Conservation (phyloP, 257 asterid species). For the Ehretia macrophylla region DNA sequence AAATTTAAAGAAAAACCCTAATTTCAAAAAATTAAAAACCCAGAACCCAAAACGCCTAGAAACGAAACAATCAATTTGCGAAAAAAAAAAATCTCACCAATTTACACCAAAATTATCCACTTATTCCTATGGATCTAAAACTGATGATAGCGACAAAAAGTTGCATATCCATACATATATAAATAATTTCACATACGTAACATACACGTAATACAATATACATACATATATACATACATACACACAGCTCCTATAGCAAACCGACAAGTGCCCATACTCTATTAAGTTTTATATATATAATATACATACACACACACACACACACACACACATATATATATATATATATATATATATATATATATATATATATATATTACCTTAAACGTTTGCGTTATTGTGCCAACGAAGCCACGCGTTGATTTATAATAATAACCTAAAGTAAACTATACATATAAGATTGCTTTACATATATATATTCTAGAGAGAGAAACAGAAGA, state of each 20-base stretch:
- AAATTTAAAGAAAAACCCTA: no score
- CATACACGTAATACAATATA: no score
- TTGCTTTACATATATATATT: neutral
- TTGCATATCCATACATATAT: no score
- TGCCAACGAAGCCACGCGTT: neutral
- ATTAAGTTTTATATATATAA: no score
- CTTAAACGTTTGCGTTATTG: neutral
- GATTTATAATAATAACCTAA: neutral
- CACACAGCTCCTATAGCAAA: no score
- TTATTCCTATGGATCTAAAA: neutral
- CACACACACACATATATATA: no score
- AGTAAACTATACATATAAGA: no score
- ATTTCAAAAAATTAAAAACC: neutral
- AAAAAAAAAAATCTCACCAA: neutral
- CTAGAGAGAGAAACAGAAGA: neutral
- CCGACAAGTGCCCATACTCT: no score
- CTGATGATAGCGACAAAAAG: neutral
- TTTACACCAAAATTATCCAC: neutral
- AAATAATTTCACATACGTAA: no score
- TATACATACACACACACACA: no score
- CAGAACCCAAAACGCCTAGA: neutral
- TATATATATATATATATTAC: neutral
- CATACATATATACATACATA: neutral
- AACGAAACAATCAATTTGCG: neutral
- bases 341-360: no score